Base-by-base conservation (phyloP, 257 asterid species). In the Solanum medicagineum region DNA sequence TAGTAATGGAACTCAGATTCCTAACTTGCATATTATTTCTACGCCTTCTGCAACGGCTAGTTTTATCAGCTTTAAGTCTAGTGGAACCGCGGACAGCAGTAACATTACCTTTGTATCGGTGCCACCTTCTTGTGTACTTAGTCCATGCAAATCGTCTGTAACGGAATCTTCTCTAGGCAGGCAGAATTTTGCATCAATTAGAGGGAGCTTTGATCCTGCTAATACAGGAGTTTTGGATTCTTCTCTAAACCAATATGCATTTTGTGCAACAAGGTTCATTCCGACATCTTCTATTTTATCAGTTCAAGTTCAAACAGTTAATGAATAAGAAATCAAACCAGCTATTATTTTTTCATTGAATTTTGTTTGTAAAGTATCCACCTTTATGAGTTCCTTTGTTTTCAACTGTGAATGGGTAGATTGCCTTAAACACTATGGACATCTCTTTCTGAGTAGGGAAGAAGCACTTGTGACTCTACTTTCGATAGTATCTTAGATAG, bases 31-130 rank as follows among this genome's bases (percentile, higher is more conserved):
- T 45, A 83, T 53, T 84, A 90, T 92, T 77, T 24, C 88, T 84
- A 92, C 97, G 2, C 93, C 94, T 40, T 92, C 99, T 87, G 91
- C 90, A 65, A 88, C 32, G 15, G 22, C 90, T 70, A 96, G 99
- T 92, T 91, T 93, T 84, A 86, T 90, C 86, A 96, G 99, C 92
- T 91, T 92, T 60, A 96, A 90, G 89, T 95, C 99, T 79, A 90
- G 95, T 83, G 94, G 90, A 86, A 96, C 99, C 81, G 88, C 91
- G 84, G 90, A 89, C 82, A 93, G 95, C 90, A 91, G 93, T 86
- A 89, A 91, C 89, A 86, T 87, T 42, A 90, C 95, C 55, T 88
- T 89, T 86, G 89, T 84, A 56, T 93, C 98, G 59, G 66, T 89
- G 84, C 93, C 97, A 86, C 95, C 88, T 66, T 93, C 96, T 87